Evolutionary conservation across 164 flowering plant genomes (phyloP).

Genomic region (Houttuynia cordata): DNA sequence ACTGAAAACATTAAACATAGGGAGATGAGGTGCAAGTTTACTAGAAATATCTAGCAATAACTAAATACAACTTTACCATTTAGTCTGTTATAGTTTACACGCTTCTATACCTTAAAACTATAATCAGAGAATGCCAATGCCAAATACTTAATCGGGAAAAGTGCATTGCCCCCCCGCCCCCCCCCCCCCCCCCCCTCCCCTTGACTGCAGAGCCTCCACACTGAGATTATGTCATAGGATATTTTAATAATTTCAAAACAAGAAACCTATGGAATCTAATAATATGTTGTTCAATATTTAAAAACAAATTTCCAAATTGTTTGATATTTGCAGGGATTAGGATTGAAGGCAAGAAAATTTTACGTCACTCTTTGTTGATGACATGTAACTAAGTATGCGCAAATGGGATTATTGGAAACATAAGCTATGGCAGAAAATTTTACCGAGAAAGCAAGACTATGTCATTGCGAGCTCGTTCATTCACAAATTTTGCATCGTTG

Average conservation of each 20-base stretch:
- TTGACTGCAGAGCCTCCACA: background rate
- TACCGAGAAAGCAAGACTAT: conserved; percentile 90
- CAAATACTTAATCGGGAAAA: background rate
- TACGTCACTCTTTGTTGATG: no score
- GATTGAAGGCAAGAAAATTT: no score
- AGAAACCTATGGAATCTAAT: no score
- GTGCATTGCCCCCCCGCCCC: background rate
- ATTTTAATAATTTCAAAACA: no score
- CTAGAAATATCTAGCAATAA: background rate
- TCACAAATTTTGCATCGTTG: conserved; percentile 90
- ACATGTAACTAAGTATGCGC: background rate
- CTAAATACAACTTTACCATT: background rate
- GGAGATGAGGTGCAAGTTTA: conserved; percentile 1
- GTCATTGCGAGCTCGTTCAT: conserved; percentile 89
- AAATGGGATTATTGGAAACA: background rate
- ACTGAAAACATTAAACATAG: conserved; percentile 19
- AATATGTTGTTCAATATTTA: background rate
- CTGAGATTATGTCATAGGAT: background rate
- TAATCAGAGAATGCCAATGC: background rate
- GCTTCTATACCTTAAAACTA: no score
- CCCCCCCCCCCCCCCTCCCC: background rate
- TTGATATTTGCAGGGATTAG: background rate
- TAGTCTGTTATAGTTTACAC: background rate
- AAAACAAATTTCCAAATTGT: background rate
- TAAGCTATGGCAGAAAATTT: background rate